Conservation (phyloP, 2,329 filamentous ascomycete genomes). For the Alternaria sp. region DNA sequence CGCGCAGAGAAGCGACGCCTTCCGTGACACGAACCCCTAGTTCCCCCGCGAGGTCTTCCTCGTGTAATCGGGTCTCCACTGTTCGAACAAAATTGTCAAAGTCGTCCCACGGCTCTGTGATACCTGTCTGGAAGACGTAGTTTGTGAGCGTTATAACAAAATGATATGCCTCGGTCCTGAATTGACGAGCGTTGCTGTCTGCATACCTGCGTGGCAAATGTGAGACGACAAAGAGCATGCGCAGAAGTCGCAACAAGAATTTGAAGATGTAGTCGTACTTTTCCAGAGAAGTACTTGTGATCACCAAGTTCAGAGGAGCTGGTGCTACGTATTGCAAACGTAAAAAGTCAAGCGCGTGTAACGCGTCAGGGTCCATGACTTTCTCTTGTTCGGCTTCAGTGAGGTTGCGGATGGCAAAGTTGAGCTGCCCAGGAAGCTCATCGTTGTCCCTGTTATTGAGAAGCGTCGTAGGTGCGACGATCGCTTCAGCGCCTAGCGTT, state of each 20-base stretch:
- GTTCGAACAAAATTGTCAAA: conserved; percentile 73
- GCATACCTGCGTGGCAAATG: conserved; percentile 47
- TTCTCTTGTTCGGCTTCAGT: conserved; percentile 79
- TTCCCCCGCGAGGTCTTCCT: conserved; percentile 53
- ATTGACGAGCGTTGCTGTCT: conserved; percentile 49
- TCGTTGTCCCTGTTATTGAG: conserved; percentile 36
- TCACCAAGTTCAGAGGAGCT: conserved; percentile 73
- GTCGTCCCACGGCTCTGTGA: conserved; percentile 74
- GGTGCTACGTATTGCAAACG: conserved; percentile 85
- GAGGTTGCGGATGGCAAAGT: conserved; percentile 80
- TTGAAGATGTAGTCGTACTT: conserved; percentile 91
- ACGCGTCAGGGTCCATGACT: conserved; percentile 81
- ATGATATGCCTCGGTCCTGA: conserved; percentile 80
- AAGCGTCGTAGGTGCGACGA: conserved; percentile 8
- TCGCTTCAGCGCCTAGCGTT: conserved; percentile 16
- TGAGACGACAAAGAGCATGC: conserved; percentile 77
- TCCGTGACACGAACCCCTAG: conserved; percentile 59
- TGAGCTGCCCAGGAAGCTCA: conserved; percentile 56
- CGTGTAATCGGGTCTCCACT: conserved; percentile 67
- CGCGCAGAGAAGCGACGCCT: conserved; percentile 73
- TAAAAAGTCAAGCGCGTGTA: conserved; percentile 93
- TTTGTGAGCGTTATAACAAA: conserved; percentile 77
- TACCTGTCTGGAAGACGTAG: conserved; percentile 83
- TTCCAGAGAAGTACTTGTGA: conserved; percentile 73
- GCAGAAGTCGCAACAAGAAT: conserved; percentile 76